Evolutionary conservation across 1,139 yeast species (phyloP).

Genomic region (Diutina scorzettiae): DNA sequence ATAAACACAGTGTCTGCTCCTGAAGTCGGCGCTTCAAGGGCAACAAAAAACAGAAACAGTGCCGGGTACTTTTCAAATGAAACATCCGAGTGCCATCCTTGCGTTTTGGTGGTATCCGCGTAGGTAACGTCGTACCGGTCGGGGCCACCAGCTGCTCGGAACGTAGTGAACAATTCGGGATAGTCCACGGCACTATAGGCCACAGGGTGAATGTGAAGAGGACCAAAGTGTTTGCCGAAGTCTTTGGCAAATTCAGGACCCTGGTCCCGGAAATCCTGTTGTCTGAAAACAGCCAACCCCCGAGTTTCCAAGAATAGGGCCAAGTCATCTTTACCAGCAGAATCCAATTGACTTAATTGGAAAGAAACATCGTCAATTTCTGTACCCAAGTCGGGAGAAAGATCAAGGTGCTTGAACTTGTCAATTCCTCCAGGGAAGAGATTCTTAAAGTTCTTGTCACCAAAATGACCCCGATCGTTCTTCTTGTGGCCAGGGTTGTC

Average conservation of each 20-base stretch:
- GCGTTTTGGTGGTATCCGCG: not conserved
- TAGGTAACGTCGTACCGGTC: not conserved
- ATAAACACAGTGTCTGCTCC: constrained; percentile 6
- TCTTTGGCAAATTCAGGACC: not conserved
- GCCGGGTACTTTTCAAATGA: constrained; percentile 3
- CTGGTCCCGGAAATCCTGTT: constrained; percentile 1
- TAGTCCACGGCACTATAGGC: not conserved
- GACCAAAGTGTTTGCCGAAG: constrained; percentile 4
- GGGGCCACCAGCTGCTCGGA: not conserved
- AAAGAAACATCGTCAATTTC: not conserved
- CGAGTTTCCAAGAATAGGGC: constrained; percentile 3
- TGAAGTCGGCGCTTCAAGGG: constrained; percentile 1
- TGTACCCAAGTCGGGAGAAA: constrained; percentile 1
- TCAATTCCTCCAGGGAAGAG: constrained; percentile 1
- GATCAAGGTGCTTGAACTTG: not conserved
- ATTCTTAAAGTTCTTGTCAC: not conserved
- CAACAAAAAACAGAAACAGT: constrained; percentile 1
- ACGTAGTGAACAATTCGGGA: constrained; percentile 4
- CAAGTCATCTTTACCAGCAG: not conserved
- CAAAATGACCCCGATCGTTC: constrained; percentile 5
- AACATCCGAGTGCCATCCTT: constrained; percentile 3
- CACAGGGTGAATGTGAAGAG: constrained; percentile 5
- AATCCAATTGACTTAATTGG: not conserved
- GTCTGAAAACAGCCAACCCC: constrained; percentile 2
- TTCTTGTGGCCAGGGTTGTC: not conserved